Percentiles rank a stretch among this genome's conserved stretches.
phyloP scores from a whole-genome alignment of 208 protist species.

The Perkinsela sp. region DNA sequence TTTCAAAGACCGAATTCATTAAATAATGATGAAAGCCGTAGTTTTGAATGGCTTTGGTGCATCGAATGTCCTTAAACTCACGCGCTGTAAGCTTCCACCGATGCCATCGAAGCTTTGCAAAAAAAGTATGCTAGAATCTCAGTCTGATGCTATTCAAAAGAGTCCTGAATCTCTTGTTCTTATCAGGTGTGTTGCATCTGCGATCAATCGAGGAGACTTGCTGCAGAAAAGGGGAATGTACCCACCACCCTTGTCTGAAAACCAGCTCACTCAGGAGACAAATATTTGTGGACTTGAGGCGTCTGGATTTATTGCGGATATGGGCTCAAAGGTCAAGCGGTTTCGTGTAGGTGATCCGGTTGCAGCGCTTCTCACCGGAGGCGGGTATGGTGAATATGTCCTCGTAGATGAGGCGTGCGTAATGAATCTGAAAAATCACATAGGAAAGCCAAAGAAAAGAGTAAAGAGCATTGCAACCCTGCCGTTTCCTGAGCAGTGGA shows the following conservation, averaged over 20 bases:
- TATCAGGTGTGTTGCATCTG: conserved; percentile 50
- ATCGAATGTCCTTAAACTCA: neutral
- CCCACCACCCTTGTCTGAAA: conserved; percentile 34
- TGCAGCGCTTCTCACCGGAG: conserved; percentile 46
- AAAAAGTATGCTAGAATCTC: no score
- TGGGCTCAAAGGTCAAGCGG: conserved; percentile 17
- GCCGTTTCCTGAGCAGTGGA: neutral
- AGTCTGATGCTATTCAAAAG: neutral
- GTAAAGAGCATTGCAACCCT: neutral
- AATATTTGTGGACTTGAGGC: conserved; percentile 46
- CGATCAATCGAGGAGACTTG: conserved; percentile 54
- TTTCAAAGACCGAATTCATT: no score
- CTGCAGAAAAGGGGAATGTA: conserved; percentile 46
- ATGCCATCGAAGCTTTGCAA: no score
- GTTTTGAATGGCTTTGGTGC: neutral
- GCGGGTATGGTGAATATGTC: conserved; percentile 64
- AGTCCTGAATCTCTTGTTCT: conserved; percentile 15
- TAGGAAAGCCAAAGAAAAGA: conserved; percentile 2
- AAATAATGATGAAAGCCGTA: no score
- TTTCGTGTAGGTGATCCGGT: conserved; percentile 52
- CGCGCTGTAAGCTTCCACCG: no score
- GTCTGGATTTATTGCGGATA: conserved; percentile 27
- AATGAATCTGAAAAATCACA: conserved; percentile 10
- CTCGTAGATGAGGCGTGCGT: conserved; percentile 29
- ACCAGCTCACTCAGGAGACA: conserved; percentile 17